Evolutionary conservation across 1,284 basidiomycete genomes (phyloP).

Genomic region (Vanrija humicola): DNA sequence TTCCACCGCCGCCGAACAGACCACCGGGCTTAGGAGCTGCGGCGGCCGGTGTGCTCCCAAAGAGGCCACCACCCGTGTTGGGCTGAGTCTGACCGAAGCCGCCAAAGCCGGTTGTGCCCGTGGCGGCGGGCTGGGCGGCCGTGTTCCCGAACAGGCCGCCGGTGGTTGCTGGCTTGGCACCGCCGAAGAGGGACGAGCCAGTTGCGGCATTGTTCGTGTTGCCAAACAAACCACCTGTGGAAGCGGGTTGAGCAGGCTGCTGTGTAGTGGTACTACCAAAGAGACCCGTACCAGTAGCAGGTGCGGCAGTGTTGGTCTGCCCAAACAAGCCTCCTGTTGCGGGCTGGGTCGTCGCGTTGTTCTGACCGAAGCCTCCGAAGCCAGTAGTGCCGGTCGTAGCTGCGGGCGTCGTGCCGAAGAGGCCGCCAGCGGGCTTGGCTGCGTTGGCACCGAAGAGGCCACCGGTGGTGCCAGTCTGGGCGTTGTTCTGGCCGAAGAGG

Average conservation of each 20-base stretch:
- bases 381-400: slow-evolving; percentile 26
- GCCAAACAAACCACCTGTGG: slow-evolving; percentile 51
- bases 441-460: slow-evolving; percentile 42
- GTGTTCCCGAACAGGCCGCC: slow-evolving; percentile 49
- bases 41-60: slow-evolving; percentile 14
- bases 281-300: slow-evolving; percentile 47
- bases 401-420: slow-evolving; percentile 27
- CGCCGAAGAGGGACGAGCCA: slow-evolving; percentile 55
- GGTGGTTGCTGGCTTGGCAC: slow-evolving; percentile 35
- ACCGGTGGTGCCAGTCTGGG: slow-evolving; percentile 24
- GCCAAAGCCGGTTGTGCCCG: slow-evolving; percentile 16
- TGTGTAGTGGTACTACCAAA: slow-evolving; percentile 50
- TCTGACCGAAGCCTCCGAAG: slow-evolving; percentile 23
- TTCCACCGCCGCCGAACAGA: slow-evolving; percentile 30
- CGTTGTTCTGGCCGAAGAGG: slow-evolving; percentile 52
- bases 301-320: slow-evolving; percentile 21
- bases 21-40: slow-evolving; percentile 19
- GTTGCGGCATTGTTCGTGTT: slow-evolving; percentile 24
- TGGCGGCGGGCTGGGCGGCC: slow-evolving; percentile 22
- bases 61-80: slow-evolving; percentile 19
- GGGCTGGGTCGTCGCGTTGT: slow-evolving; percentile 23
- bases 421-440: slow-evolving; percentile 32
- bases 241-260: slow-evolving; percentile 23
- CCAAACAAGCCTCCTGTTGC: slow-evolving; percentile 46
- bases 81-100: slow-evolving; percentile 30